A percentile compares a stretch with the other conserved stretches of the same genome.
Conservation (phyloP, 495 filamentous ascomycete species). For the Corynascus novoguineensis region DNA sequence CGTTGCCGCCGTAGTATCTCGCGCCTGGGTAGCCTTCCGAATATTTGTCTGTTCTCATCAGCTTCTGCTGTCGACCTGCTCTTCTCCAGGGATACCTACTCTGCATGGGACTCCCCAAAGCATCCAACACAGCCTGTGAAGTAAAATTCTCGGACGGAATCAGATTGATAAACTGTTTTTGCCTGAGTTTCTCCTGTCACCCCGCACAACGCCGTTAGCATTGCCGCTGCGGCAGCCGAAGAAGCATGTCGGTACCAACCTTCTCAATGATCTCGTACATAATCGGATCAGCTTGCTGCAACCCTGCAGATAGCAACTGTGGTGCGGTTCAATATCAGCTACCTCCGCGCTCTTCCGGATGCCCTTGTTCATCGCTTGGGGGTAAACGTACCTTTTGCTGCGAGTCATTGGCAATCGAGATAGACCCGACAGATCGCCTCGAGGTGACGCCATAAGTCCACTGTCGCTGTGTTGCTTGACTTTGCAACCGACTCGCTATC, state of each 20-base stretch:
- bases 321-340: neutral
- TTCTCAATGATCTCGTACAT: conserved; percentile 86
- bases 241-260: conserved; percentile 43
- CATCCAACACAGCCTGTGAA: conserved; percentile 93
- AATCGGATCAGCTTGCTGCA: conserved; percentile 80
- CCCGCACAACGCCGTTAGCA: conserved; percentile 8
- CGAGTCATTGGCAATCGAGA: conserved; percentile 45
- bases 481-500: neutral
- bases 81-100: conserved; percentile 50
- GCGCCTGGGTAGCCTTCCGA: conserved; percentile 97
- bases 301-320: conserved; percentile 71
- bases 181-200: conserved; percentile 82
- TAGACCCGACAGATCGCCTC: conserved; percentile 38
- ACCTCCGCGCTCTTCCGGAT: neutral
- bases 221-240: neutral
- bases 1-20: conserved; percentile 95
- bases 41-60: conserved; percentile 73
- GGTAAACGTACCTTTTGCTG: conserved; percentile 56
- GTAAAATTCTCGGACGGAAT: conserved; percentile 99
- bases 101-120: conserved; percentile 96
- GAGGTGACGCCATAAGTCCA: neutral
- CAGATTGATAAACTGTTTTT: conserved; percentile 97
- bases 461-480: neutral
- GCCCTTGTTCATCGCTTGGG: neutral
- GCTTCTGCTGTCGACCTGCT: neutral